These are phyloP conservation scores for Zopfochytrium polystomum DNA, from an alignment of 371 early-diverging fungal genomes.

Conservation along the genomic window DNA sequence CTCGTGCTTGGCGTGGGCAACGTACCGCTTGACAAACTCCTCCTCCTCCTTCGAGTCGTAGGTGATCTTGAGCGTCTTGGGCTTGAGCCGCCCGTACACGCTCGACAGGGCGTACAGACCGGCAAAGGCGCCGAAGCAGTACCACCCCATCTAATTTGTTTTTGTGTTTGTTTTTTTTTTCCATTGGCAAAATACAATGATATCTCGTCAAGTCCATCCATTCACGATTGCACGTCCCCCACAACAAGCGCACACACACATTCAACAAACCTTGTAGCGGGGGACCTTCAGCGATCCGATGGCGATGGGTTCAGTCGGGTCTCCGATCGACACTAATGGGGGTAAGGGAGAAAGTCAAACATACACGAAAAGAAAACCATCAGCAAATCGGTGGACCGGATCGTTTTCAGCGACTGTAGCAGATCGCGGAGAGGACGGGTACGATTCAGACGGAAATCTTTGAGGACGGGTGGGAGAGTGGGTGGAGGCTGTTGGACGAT, in stretches of 20 bases:
- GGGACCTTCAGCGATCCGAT: constrained; percentile 38
- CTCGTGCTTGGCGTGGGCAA: constrained; percentile 34
- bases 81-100: constrained; percentile 30
- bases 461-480: too few relatives aligned
- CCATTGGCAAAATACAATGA: neutral
- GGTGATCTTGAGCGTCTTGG: constrained; percentile 31
- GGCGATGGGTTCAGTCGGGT: constrained; percentile 41
- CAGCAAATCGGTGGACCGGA: too few relatives aligned
- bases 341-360: too few relatives aligned
- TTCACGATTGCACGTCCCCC: neutral
- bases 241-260: neutral
- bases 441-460: too few relatives aligned
- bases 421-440: too few relatives aligned
- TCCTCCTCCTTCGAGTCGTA: constrained; percentile 42
- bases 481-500: too few relatives aligned
- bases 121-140: constrained; percentile 33
- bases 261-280: constrained; percentile 39
- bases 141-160: constrained; percentile 30
- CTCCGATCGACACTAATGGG: constrained; percentile 39
- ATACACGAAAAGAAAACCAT: too few relatives aligned
- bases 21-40: constrained; percentile 41
- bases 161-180: neutral
- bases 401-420: too few relatives aligned
- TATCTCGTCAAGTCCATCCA: neutral
- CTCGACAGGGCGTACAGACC: constrained; percentile 25